Evolutionary conservation across 164 flowering plant species (phyloP), one percentile per base, ranked within the genome.

Genomic region (Santalum album): DNA sequence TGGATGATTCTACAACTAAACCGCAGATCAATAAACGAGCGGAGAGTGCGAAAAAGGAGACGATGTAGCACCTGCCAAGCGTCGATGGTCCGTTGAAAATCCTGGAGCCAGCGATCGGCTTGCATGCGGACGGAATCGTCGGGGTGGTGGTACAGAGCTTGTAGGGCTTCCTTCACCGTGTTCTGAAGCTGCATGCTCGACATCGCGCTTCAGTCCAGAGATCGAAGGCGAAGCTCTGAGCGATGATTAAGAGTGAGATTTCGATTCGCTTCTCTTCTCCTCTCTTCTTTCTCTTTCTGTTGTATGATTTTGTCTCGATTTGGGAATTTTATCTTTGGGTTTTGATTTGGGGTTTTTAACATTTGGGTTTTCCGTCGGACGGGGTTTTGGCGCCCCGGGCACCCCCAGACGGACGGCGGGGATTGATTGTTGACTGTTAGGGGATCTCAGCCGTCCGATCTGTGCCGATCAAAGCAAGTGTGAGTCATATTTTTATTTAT

Each of bases 71-170:
- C 99, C 99, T 92, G 97, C 99, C 99, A 92, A 50, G 99, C 99
- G 55, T 89, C 97, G 60, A 92, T 56, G 19, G 96, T 85, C 51
- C 88, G 82, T 61, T 92, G 99, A 49, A 92, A 89, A n/a, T 82
- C 83, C 46, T 92, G 99, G n/a, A 89, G 87, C 96, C 96, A 92
- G 16, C 80, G 92, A 77, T 92, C 96, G 48, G 99, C 99, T 54
- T 92, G 83, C 74, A 69, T 70, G 23, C 92, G 91, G 38, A 89
- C 77, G 26, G 87, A 53, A 65, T 83, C 95, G 44, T 89, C 99
- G 1, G 94, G 95, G 50, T 85, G 95, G 71, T 87, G 99, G 60
- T 92, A 90, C 51, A 92, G 90, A 43, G 88, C 94, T 53, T 75
- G 83, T 58, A 92, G 97, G 80, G 99, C 99, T 74, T 87, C 84